Conservation (phyloP, 257 asterid species). For the Eucommia ulmoides region DNA sequence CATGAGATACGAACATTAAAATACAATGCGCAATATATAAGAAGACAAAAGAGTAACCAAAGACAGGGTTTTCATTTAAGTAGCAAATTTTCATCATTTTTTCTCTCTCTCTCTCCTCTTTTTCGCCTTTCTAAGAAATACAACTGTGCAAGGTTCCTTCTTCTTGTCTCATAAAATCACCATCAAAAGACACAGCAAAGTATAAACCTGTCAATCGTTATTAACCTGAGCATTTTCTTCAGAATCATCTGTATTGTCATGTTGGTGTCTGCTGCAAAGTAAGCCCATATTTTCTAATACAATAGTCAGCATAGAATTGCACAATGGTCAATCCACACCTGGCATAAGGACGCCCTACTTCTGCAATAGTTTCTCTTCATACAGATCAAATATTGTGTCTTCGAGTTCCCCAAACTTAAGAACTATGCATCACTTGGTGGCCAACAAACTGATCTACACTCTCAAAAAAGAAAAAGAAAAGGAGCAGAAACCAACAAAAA, state of each 20-base stretch:
- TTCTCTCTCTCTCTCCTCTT: too few relatives aligned
- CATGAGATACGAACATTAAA: conserved; percentile 1
- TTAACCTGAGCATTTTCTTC: conserved; percentile 89
- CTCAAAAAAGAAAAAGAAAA: too few relatives aligned
- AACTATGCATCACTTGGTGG: too few relatives aligned
- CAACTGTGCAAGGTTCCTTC: too few relatives aligned
- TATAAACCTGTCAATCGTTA: background rate
- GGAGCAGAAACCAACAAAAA: too few relatives aligned
- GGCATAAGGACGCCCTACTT: conserved; percentile 13
- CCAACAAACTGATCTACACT: too few relatives aligned
- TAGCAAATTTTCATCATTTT: too few relatives aligned
- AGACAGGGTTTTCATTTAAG: too few relatives aligned
- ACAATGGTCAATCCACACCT: conserved; percentile 22
- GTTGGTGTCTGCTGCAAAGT: conserved; percentile 85
- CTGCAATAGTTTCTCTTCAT: background rate
- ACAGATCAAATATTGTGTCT: too few relatives aligned
- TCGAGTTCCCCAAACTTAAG: too few relatives aligned
- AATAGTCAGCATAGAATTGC: conserved; percentile 31
- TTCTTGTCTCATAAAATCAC: background rate
- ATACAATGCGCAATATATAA: background rate
- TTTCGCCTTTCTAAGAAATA: too few relatives aligned
- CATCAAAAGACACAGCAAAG: conserved; percentile 1
- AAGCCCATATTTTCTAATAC: conserved; percentile 58
- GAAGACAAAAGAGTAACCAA: background rate
- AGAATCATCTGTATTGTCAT: conserved; percentile 43